These are phyloP conservation scores for Verticillium tricorpus DNA, from an alignment of 2,329 filamentous ascomycete genomes.

Conservation along the genomic window DNA sequence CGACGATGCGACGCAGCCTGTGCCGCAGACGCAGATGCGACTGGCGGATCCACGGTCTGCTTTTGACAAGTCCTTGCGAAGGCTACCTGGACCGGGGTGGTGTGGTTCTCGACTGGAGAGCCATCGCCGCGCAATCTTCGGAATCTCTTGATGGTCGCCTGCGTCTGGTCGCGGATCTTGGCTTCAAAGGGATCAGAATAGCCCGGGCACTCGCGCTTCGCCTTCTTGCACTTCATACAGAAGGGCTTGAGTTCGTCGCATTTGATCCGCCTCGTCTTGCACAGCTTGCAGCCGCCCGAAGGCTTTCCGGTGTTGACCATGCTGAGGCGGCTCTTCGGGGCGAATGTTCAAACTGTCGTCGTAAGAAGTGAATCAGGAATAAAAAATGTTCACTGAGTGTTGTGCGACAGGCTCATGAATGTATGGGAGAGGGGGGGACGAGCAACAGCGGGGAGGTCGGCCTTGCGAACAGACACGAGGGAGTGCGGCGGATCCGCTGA, in stretches of 20 bases:
- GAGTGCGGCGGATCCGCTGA: not conserved
- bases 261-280: conserved; percentile 17
- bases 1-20: not conserved
- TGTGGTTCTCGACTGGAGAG: conserved; percentile 4
- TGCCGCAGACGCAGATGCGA: not conserved
- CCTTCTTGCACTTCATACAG: conserved; percentile 19
- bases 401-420: no score
- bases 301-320: conserved; percentile 21
- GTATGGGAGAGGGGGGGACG: not conserved
- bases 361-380: no score
- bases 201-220: conserved; percentile 17
- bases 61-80: not conserved
- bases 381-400: no score
- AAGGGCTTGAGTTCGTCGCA: conserved; percentile 19
- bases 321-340: not conserved
- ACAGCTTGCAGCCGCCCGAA: conserved; percentile 19
- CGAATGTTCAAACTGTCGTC: not conserved
- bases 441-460: not conserved
- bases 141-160: conserved; percentile 17
- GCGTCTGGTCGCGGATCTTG: conserved; percentile 19
- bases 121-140: conserved; percentile 12
- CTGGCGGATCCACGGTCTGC: not conserved
- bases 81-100: not conserved
- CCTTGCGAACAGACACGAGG: not conserved
- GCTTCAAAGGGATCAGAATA: conserved; percentile 19